phyloP scores from a whole-genome alignment of 495 filamentous ascomycete genomes.

The Rostrohypoxylon terebratum region DNA sequence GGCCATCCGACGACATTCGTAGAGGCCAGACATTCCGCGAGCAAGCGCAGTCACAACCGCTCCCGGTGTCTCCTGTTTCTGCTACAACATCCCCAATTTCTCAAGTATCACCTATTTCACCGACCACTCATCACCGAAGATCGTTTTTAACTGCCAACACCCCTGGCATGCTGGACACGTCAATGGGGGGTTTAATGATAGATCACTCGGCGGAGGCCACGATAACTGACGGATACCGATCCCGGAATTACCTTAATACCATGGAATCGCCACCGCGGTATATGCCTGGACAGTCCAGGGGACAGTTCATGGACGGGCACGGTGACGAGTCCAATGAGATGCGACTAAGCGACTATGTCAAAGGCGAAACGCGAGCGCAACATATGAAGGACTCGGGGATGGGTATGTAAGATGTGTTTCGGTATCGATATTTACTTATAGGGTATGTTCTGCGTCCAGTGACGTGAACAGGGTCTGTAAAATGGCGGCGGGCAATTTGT shows the following conservation, averaged over 20 bases:
- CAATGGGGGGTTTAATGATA: conserved; percentile 29
- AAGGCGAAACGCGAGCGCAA: conserved; percentile 54
- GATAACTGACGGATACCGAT: conserved; percentile 51
- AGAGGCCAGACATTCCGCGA: conserved; percentile 4
- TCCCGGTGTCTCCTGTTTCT: conserved; percentile 41
- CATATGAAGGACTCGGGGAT: conserved; percentile 52
- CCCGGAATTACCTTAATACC: conserved; percentile 37
- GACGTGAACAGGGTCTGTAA: background rate
- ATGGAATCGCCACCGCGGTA: conserved; percentile 46
- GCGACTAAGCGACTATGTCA: conserved; percentile 55
- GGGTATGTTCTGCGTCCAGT: background rate
- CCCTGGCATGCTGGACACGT: conserved; percentile 26
- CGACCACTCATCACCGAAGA: conserved; percentile 15
- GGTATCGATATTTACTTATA: background rate
- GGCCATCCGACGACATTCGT: conserved; percentile 8
- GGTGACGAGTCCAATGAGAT: conserved; percentile 52
- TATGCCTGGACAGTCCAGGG: conserved; percentile 26
- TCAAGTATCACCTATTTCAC: conserved; percentile 40
- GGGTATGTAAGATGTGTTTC: conserved; percentile 19
- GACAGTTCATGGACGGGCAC: conserved; percentile 53
- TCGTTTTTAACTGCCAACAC: conserved; percentile 22
- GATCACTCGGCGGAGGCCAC: conserved; percentile 45
- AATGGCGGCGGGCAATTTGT: conserved; percentile 11
- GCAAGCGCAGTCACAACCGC: conserved; percentile 4
- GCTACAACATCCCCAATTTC: conserved; percentile 32